phyloP scores from a whole-genome alignment of 2,329 filamentous ascomycete genomes.

The Coniochaeta hoffmannii region DNA sequence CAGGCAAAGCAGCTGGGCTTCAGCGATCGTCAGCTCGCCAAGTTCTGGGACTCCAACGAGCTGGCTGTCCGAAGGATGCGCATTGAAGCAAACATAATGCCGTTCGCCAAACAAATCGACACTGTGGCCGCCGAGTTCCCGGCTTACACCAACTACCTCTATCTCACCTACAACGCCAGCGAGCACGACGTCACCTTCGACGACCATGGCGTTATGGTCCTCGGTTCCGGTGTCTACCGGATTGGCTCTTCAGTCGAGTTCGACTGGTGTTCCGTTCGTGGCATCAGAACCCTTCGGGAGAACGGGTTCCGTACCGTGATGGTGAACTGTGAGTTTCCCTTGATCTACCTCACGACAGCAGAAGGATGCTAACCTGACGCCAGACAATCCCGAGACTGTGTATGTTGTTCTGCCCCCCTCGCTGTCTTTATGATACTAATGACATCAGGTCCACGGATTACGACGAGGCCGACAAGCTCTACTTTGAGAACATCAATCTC shows the following conservation, averaged over 20 bases:
- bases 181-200: slow-evolving; percentile 79
- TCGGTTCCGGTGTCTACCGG: slow-evolving; percentile 92
- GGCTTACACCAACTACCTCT: slow-evolving; percentile 90
- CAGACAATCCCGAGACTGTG: too few species aligned
- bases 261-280: slow-evolving; percentile 96
- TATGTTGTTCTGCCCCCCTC: too few species aligned
- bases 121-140: slow-evolving; percentile 97
- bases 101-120: slow-evolving; percentile 96
- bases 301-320: slow-evolving; percentile 90
- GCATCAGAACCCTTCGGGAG: slow-evolving; percentile 82
- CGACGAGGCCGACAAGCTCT: slow-evolving; percentile 87
- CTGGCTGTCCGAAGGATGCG: slow-evolving; percentile 77
- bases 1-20: slow-evolving; percentile 92
- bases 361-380: too few species aligned
- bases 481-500: slow-evolving; percentile 91
- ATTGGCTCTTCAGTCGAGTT: slow-evolving; percentile 98
- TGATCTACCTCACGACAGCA: background rate
- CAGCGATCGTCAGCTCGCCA: slow-evolving; percentile 85
- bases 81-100: slow-evolving; percentile 78
- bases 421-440: too few species aligned
- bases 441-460: slow-evolving; percentile 89
- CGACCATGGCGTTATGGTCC: slow-evolving; percentile 91
- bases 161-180: slow-evolving; percentile 88
- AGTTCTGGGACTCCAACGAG: slow-evolving; percentile 93
- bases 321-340: slow-evolving; percentile 75